Evolutionary conservation across 768 basidiomycete genomes (phyloP).

Genomic region (Amanita rubescens): DNA sequence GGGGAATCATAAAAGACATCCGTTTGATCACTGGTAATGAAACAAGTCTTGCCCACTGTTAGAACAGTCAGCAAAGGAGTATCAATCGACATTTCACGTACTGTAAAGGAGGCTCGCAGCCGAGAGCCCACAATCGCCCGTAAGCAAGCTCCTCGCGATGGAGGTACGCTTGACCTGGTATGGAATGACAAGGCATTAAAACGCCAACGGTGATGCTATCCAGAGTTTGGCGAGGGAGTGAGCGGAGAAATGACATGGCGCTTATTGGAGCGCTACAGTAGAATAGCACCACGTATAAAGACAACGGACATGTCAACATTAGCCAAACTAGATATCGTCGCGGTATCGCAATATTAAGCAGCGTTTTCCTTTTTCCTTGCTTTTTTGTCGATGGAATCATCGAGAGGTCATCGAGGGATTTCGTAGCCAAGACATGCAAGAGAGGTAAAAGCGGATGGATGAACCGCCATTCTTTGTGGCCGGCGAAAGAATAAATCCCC

Average conservation of each 20-base stretch:
- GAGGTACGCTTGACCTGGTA: slow-evolving; percentile 84
- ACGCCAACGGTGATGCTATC: slow-evolving; percentile 52
- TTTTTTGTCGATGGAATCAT: slow-evolving; percentile 5
- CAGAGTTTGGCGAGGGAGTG: slow-evolving; percentile 42
- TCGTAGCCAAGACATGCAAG: slow-evolving; percentile 71
- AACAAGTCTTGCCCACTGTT: slow-evolving; percentile 42
- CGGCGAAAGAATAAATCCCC: slow-evolving; percentile 64
- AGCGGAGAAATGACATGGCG: slow-evolving; percentile 62
- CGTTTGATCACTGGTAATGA: slow-evolving; percentile 73
- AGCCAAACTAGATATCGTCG: slow-evolving; percentile 33
- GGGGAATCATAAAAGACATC: slow-evolving; percentile 76
- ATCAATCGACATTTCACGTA: slow-evolving; percentile 30
- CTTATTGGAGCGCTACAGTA: slow-evolving; percentile 78
- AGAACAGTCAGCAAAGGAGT: background rate
- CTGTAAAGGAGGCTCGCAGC: slow-evolving; percentile 90
- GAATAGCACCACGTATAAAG: slow-evolving; percentile 63
- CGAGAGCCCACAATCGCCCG: slow-evolving; percentile 71
- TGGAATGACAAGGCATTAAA: slow-evolving; percentile 96
- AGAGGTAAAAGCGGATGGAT: slow-evolving; percentile 86
- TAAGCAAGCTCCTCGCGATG: slow-evolving; percentile 61
- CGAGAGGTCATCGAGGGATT: slow-evolving; percentile 49
- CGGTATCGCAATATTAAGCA: slow-evolving; percentile 25
- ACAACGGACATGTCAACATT: slow-evolving; percentile 48
- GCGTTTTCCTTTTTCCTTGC: background rate
- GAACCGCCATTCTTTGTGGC: slow-evolving; percentile 98